Percentiles rank a stretch among this genome's conserved stretches.
Evolutionary conservation across 805 yeast genomes (phyloP).

Genomic region (Yamadazyma paraphyllophila): DNA sequence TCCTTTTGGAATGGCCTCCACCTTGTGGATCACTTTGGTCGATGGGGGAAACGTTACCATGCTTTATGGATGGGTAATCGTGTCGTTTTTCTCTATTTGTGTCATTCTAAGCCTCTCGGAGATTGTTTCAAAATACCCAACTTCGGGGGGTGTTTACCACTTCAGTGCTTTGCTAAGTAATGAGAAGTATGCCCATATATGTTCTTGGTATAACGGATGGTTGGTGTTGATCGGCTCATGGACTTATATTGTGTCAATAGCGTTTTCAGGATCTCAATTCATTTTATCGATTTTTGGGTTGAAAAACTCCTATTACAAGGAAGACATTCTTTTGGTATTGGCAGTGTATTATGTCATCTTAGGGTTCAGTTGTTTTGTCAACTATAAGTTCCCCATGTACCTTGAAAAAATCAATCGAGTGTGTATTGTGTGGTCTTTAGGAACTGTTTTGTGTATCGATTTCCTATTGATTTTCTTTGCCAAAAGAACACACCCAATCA

Average conservation of each 20-base stretch:
- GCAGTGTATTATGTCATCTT: slow-evolving; percentile 56
- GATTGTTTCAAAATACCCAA: slow-evolving; percentile 72
- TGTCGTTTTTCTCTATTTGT: slow-evolving; percentile 59
- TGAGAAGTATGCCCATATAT: slow-evolving; percentile 50
- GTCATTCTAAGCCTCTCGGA: slow-evolving; percentile 76
- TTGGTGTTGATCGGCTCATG: slow-evolving; percentile 69
- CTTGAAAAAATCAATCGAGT: slow-evolving; percentile 63
- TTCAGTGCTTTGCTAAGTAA: slow-evolving; percentile 70
- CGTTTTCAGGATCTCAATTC: slow-evolving; percentile 76
- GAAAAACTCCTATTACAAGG: slow-evolving; percentile 55
- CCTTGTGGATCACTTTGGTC: slow-evolving; percentile 65
- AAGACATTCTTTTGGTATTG: slow-evolving; percentile 55
- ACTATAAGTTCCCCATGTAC: slow-evolving; percentile 56
- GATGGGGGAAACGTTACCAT: slow-evolving; percentile 80
- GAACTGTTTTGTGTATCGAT: slow-evolving; percentile 68
- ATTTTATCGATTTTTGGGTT: slow-evolving; percentile 66
- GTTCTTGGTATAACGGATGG: slow-evolving; percentile 83
- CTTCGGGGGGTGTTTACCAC: slow-evolving; percentile 74
- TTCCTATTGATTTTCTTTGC: slow-evolving; percentile 58
- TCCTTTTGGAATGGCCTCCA: slow-evolving; percentile 73
- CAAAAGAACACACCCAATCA: slow-evolving; percentile 55
- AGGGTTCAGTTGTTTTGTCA: slow-evolving; percentile 58
- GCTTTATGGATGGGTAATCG: slow-evolving; percentile 70
- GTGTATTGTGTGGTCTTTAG: slow-evolving; percentile 75
- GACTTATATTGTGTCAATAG: slow-evolving; percentile 71